Percentiles rank a stretch among this genome's conserved stretches.
phyloP scores from a whole-genome alignment of 2,329 filamentous ascomycete species.

The Cercospora sp. region DNA sequence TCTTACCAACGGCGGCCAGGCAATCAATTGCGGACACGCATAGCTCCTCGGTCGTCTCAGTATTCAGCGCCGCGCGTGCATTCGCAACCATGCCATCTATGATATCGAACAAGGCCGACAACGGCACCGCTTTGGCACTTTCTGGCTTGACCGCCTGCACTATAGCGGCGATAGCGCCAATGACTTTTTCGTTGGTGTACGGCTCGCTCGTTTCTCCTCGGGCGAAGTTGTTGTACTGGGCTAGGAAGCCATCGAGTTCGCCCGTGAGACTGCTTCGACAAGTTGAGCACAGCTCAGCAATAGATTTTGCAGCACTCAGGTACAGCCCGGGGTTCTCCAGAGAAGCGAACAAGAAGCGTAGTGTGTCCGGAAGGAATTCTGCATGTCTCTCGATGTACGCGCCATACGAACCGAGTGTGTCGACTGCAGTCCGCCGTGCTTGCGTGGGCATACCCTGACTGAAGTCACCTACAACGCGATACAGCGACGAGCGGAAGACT shows the following conservation, averaged over 20 bases:
- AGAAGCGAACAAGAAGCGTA: slow-evolving; percentile 73
- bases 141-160: slow-evolving; percentile 69
- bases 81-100: slow-evolving; percentile 63
- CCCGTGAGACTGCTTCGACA: slow-evolving; percentile 69
- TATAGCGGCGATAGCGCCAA: slow-evolving; percentile 73
- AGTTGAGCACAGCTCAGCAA: slow-evolving; percentile 71
- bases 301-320: slow-evolving; percentile 71
- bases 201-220: slow-evolving; percentile 62
- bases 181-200: slow-evolving; percentile 69
- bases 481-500: slow-evolving; percentile 65
- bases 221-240: slow-evolving; percentile 69
- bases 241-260: slow-evolving; percentile 68
- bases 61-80: slow-evolving; percentile 41
- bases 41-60: slow-evolving; percentile 46
- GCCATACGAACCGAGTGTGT: slow-evolving; percentile 70
- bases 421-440: slow-evolving; percentile 67
- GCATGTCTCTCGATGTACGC: slow-evolving; percentile 74
- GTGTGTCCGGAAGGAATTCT: slow-evolving; percentile 65
- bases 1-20: slow-evolving; percentile 69
- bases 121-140: slow-evolving; percentile 54
- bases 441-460: slow-evolving; percentile 58
- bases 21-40: slow-evolving; percentile 63
- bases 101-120: slow-evolving; percentile 61
- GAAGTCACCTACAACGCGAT: slow-evolving; percentile 51
- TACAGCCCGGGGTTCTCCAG: slow-evolving; percentile 61